Evolutionary conservation across 2,329 filamentous ascomycete genomes (phyloP).

Genomic region (Beauveria varroae): DNA sequence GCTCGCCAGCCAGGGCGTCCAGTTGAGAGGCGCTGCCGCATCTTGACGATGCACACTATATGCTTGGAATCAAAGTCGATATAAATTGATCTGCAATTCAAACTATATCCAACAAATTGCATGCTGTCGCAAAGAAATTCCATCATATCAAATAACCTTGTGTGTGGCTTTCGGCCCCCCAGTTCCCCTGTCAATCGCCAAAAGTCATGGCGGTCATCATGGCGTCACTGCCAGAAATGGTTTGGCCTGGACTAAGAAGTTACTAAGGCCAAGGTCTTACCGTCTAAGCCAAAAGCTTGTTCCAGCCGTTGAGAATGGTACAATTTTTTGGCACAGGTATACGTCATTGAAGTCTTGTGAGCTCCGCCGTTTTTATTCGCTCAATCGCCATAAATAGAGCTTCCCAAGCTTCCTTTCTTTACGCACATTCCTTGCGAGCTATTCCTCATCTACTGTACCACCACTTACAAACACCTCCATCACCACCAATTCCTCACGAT

Average conservation of each 20-base stretch:
- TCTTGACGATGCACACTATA: too few species aligned
- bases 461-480: not conserved
- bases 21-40: too few species aligned
- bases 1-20: too few species aligned
- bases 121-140: not conserved
- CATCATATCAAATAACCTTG: not conserved
- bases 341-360: constrained; percentile 1
- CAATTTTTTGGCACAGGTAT: not conserved
- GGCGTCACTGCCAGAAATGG: constrained; percentile 6
- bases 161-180: too few species aligned
- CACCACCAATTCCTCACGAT: not conserved
- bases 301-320: not conserved
- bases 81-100: not conserved
- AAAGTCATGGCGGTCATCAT: not conserved
- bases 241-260: not conserved
- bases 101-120: not conserved
- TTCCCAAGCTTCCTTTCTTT: not conserved
- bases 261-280: not conserved
- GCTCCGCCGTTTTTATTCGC: not conserved
- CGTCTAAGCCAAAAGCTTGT: not conserved
- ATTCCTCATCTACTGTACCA: not conserved
- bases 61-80: not conserved
- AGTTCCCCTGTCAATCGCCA: not conserved
- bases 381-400: not conserved
- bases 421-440: too few species aligned